These are phyloP conservation scores for Seiridium unicorne DNA, from an alignment of 2,329 filamentous ascomycete genomes.

Conservation along the genomic window DNA sequence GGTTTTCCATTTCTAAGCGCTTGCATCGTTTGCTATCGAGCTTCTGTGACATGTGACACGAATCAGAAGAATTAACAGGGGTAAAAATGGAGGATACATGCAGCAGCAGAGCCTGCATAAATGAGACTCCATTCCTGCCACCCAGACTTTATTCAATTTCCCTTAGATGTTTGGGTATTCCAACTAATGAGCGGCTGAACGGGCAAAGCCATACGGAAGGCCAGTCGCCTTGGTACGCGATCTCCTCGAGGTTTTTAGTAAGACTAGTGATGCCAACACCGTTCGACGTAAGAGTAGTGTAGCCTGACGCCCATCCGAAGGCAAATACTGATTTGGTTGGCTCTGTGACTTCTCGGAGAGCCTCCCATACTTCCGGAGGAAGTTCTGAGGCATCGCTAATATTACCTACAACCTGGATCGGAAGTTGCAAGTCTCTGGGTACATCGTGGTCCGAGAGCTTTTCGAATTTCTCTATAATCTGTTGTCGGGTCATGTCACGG, in stretches of 20 bases:
- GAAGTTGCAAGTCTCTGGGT: neutral
- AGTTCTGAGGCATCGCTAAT: neutral
- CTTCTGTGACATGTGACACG: no score
- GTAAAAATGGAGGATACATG: no score
- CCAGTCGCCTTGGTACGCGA: neutral
- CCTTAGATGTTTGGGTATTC: conserved; percentile 4
- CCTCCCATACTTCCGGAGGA: neutral
- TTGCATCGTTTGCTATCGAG: no score
- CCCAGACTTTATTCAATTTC: neutral
- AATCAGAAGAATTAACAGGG: no score
- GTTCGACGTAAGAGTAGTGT: conserved; percentile 6
- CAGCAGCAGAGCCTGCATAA: no score
- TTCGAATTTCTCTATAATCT: neutral
- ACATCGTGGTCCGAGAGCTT: conserved; percentile 1
- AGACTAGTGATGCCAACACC: conserved; percentile 2
- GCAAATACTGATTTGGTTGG: conserved; percentile 5
- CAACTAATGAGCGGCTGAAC: conserved; percentile 5
- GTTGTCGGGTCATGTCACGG: neutral
- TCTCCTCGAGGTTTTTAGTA: conserved; percentile 1
- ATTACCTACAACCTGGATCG: neutral
- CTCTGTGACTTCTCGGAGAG: neutral
- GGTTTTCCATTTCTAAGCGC: no score
- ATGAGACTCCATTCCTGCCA: no score
- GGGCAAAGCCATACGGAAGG: conserved; percentile 5
- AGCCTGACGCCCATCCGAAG: conserved; percentile 1